Base-by-base conservation (phyloP, 495 filamentous ascomycete species). In the Glutinoglossum americanum region DNA sequence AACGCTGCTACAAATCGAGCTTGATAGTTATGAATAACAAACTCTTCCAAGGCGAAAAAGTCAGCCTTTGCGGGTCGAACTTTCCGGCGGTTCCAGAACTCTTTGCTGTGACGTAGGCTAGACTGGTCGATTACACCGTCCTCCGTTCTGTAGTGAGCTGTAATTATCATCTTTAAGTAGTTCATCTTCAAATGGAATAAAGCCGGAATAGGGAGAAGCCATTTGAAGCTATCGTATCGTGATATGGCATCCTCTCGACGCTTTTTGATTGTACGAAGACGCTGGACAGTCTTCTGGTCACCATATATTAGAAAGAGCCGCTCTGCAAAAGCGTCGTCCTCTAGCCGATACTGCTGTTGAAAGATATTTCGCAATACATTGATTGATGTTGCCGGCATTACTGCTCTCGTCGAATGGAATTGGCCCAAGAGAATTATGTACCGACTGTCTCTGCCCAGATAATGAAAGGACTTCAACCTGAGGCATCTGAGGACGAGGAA, bases 161-260 rank as follows among this genome's bases (percentile, higher is more conserved):
- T 27, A 21, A 53, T 23, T 21, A 60, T 57, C 37, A 61, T 54
- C 23, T 55, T 51, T 26, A 62, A 44, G 37, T 54, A 60, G 25
- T 60, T 62, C 13, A 54, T 60, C 17, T 41, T 27, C 51, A 54
- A 55, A 54, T 62, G 61, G 54, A 62, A 61, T 25, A 58, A 51
- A 47, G 53, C 61, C 27, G 61, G 37, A 44, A 62, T 51, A 13
- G 47, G 47, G 37, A 62, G 26, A 15, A 62, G 35, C 58, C 58
- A 62, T 45, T 49, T 35, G 41, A 49, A 57, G 28, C 54, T 53
- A 57, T 58, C 55, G 35, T 61, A 61, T 58, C 44, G 23, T 62
- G 8, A 30, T 26, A 33, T 57, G 23, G 59, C 39, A 39, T 58
- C 27, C 45, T 57, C 49, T 39, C 44, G 54, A 47, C 58, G 25